Conservation (phyloP, 768 basidiomycete species). For the Dentipellis sp. region DNA sequence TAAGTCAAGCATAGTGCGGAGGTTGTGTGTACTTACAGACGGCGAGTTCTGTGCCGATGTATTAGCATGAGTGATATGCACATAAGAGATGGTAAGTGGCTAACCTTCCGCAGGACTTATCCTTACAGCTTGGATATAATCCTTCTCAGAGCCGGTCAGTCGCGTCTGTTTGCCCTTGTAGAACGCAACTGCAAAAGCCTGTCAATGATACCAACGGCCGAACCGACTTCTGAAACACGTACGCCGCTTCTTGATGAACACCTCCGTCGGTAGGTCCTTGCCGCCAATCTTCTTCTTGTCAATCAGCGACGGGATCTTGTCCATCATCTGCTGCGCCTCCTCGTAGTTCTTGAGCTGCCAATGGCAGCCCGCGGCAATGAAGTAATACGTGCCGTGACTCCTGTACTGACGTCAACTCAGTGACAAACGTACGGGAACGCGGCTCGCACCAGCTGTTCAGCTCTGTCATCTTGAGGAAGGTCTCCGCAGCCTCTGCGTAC, state of each 20-base stretch:
- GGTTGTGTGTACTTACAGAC: conserved; percentile 41
- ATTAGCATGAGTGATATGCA: neutral
- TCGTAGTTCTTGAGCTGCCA: conserved; percentile 44
- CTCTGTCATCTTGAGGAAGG: conserved; percentile 53
- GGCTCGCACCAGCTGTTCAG: conserved; percentile 54
- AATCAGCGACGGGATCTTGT: conserved; percentile 50
- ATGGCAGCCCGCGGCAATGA: conserved; percentile 70
- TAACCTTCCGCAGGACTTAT: conserved; percentile 66
- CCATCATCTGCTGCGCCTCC: conserved; percentile 52
- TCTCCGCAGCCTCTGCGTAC: conserved; percentile 60
- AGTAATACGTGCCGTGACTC: conserved; percentile 76
- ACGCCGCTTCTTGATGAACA: conserved; percentile 73
- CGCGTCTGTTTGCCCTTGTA: conserved; percentile 61
- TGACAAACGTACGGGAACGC: neutral
- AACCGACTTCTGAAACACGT: conserved; percentile 16
- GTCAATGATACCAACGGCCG: neutral
- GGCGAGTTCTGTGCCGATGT: conserved; percentile 44
- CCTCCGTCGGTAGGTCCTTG: conserved; percentile 67
- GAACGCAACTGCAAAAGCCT: conserved; percentile 45
- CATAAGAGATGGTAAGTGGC: conserved; percentile 8
- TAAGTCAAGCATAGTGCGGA: neutral
- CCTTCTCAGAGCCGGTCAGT: conserved; percentile 39
- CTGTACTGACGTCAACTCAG: conserved; percentile 23
- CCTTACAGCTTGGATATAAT: conserved; percentile 45
- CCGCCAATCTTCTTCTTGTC: conserved; percentile 53